Evolutionary conservation across 2,329 filamentous ascomycete species (phyloP).

Genomic region (Metarhizium guizhouense): DNA sequence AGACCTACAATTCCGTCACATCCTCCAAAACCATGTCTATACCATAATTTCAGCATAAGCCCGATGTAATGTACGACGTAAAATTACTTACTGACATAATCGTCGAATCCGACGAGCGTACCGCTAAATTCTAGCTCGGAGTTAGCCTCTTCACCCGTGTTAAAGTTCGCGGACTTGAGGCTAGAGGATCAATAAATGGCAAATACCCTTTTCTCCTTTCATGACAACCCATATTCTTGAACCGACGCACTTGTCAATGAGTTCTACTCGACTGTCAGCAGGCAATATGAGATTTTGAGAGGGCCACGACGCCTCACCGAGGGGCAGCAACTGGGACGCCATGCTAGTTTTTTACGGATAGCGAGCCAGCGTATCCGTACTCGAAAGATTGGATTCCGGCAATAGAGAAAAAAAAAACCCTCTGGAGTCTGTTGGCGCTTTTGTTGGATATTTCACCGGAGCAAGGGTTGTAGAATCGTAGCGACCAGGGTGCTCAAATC

Average conservation of each 20-base stretch:
- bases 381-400: background rate
- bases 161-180: background rate
- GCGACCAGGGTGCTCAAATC: background rate
- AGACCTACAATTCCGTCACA: constrained; percentile 82
- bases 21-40: constrained; percentile 97
- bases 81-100: constrained; percentile 89
- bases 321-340: constrained; percentile 65
- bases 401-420: background rate
- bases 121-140: constrained; percentile 74
- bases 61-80: background rate
- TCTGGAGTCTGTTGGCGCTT: background rate
- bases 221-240: constrained; percentile 98
- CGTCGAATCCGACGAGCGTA: constrained; percentile 90
- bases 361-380: background rate
- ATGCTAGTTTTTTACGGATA: constrained; percentile 30
- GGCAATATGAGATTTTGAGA: background rate
- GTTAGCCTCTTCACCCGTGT: background rate
- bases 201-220: constrained; percentile 91
- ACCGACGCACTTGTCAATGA: constrained; percentile 98
- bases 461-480: background rate
- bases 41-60: background rate
- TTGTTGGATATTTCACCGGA: background rate
- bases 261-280: constrained; percentile 46
- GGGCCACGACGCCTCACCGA: constrained; percentile 39
- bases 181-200: background rate